These are phyloP conservation scores for Phytomonas sp. DNA, from an alignment of 208 protist genomes.

Conservation along the genomic window DNA sequence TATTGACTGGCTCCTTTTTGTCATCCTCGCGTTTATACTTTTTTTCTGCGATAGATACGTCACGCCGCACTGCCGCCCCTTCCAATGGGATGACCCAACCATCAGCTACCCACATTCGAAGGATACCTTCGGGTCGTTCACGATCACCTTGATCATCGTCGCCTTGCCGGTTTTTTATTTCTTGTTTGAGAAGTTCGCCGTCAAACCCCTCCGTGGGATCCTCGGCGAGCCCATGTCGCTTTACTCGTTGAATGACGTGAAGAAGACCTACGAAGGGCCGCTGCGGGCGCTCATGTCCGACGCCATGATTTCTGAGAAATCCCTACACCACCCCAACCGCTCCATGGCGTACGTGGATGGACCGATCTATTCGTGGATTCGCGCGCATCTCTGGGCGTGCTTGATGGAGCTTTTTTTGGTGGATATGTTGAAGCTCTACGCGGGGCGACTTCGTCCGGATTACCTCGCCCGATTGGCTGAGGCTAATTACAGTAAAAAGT, in stretches of 20 bases:
- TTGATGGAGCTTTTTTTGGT: constrained; percentile 28
- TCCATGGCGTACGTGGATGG: constrained; percentile 13
- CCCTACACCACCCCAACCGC: constrained; percentile 8
- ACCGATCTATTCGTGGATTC: constrained; percentile 48
- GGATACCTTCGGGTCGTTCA: constrained; percentile 61
- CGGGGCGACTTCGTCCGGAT: constrained; percentile 89
- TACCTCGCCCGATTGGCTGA: constrained; percentile 52
- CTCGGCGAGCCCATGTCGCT: constrained; percentile 24
- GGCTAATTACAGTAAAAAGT: constrained; percentile 27
- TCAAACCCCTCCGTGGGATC: constrained; percentile 18
- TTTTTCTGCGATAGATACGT: constrained; percentile 14
- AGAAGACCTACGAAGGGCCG: neutral
- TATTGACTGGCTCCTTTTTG: constrained; percentile 32
- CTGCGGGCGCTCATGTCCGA: neutral
- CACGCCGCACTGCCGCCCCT: constrained; percentile 46
- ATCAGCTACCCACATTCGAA: constrained; percentile 38
- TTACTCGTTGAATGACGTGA: constrained; percentile 9
- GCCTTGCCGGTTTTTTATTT: constrained; percentile 27
- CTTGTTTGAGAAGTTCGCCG: constrained; percentile 26
- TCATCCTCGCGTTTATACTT: constrained; percentile 13
- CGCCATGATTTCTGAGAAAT: neutral
- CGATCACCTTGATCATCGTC: constrained; percentile 34
- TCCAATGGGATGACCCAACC: constrained; percentile 62
- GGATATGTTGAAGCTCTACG: constrained; percentile 58
- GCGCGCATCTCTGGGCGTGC: constrained; percentile 36